Evolutionary conservation across 2,329 filamentous ascomycete species (phyloP).

Genomic region (Cordyceps pruinosa): DNA sequence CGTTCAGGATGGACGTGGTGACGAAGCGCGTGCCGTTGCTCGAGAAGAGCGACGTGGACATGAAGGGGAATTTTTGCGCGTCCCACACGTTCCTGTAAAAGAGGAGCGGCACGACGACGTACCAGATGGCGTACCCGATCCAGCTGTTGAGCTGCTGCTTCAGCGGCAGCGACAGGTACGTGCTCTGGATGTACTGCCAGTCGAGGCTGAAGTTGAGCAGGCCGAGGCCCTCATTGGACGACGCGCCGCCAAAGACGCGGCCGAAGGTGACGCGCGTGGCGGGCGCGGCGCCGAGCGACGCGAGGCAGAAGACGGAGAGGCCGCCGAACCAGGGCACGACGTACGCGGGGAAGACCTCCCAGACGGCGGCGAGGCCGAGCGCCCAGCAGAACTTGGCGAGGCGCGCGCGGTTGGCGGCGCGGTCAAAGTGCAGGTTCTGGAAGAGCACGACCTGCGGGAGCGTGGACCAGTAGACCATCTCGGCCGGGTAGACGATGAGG

Average conservation of each 20-base stretch:
- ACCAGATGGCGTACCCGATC: slow-evolving; percentile 31
- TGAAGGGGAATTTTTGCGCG: slow-evolving; percentile 26
- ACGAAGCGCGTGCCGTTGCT: slow-evolving; percentile 21
- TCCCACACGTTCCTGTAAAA: slow-evolving; percentile 37
- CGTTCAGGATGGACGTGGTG: slow-evolving; percentile 18
- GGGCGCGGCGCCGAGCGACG: slow-evolving; percentile 30
- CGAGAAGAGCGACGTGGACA: slow-evolving; percentile 24
- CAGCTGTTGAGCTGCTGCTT: slow-evolving; percentile 30
- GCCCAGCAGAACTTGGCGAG: slow-evolving; percentile 24
- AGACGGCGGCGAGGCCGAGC: slow-evolving; percentile 31
- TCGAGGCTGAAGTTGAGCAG: slow-evolving; percentile 35
- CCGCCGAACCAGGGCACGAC: slow-evolving; percentile 36
- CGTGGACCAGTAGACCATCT: slow-evolving; percentile 28
- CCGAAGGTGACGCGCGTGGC: slow-evolving; percentile 19
- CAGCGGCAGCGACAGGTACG: slow-evolving; percentile 30
- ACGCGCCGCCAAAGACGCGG: slow-evolving; percentile 34
- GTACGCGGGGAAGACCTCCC: slow-evolving; percentile 41
- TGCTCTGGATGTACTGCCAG: slow-evolving; percentile 36
- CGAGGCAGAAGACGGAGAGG: slow-evolving; percentile 38
- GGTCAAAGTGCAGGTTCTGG: slow-evolving; percentile 28
- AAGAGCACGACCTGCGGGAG: slow-evolving; percentile 27
- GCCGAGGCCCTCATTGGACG: slow-evolving; percentile 31
- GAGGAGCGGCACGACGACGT: slow-evolving; percentile 27
- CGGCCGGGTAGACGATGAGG: slow-evolving; percentile 25
- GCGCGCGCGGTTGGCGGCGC: slow-evolving; percentile 19